Evolutionary conservation across 2,329 filamentous ascomycete species (phyloP).

Genomic region (Aspergillus sp.): DNA sequence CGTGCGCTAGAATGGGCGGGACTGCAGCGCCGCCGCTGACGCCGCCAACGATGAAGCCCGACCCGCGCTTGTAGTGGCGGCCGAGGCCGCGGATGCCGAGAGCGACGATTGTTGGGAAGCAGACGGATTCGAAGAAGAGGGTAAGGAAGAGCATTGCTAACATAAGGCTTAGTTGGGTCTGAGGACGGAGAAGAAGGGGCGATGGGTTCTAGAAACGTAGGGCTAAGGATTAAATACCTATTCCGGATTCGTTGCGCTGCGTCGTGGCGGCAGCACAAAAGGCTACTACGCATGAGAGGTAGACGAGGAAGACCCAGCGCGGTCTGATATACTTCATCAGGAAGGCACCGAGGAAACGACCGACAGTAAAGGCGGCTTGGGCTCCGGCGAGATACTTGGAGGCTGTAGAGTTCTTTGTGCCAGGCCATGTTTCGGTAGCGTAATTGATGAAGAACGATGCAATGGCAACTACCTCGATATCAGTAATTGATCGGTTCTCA

Average conservation of each 20-base stretch:
- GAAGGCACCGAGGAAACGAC: constrained; percentile 69
- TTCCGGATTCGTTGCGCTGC: constrained; percentile 52
- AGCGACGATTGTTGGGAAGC: constrained; percentile 81
- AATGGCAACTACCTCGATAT: constrained; percentile 45
- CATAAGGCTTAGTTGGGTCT: not conserved
- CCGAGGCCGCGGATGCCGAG: constrained; percentile 77
- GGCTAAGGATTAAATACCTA: constrained; percentile 33
- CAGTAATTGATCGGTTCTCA: not conserved
- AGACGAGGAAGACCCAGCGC: constrained; percentile 72
- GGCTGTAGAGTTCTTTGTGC: constrained; percentile 59
- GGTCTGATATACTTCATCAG: constrained; percentile 70
- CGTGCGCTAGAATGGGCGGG: constrained; percentile 71
- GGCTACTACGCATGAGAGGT: constrained; percentile 66
- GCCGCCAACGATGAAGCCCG: constrained; percentile 72
- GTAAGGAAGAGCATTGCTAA: constrained; percentile 66
- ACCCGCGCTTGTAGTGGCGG: constrained; percentile 76
- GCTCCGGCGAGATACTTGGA: constrained; percentile 75
- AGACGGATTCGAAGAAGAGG: constrained; percentile 80
- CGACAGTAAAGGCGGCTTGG: constrained; percentile 72
- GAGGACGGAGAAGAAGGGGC: not conserved
- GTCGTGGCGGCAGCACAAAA: constrained; percentile 58
- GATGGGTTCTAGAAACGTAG: not conserved
- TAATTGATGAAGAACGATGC: constrained; percentile 75
- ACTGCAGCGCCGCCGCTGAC: constrained; percentile 75
- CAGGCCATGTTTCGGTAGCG: constrained; percentile 62